Evolutionary conservation across 768 basidiomycete species (phyloP), one percentile per base, ranked within the genome.

Genomic region (Leccinum uliginosum): DNA sequence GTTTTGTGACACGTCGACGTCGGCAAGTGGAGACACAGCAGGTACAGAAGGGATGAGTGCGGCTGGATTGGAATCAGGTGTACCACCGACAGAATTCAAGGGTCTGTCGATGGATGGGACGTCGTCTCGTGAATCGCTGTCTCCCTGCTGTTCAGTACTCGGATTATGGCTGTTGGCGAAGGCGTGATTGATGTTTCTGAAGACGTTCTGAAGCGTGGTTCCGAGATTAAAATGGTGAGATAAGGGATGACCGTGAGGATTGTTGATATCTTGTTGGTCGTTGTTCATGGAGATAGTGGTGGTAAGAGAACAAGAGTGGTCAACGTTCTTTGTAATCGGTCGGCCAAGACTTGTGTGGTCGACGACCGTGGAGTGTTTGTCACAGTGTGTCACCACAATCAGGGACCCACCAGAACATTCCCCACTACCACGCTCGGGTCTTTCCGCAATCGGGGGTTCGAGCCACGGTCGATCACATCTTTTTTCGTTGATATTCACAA

Each of bases 401-500:
- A 52, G 48, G 66, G 54, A 71, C 53, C n/a, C 62, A 69, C 69
- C 65, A 71, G 69, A 71, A 71, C 62, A 64, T 73, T 71, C 67
- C 24, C 61, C 62, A 29, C 38, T 8, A 10, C n/a, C n/a, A n/a
- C 46, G 10, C 27, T 48, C 47, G 47, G 26, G 29, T 4, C 21
- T 14, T 27, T 14, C 23, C 27, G 14, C 9, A n/a, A 19, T 51
- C 57, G 49, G 50, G 24, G 4, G 61, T 68, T 66, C 64, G 54
- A 63, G 24, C 54, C 61, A 54, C 55, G 1, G n/a, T 15, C 29
- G 27, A 15, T 14, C n/a, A 24, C 57, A 38, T 23, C 15, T 50
- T 58, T 52, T 32, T 14, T 32, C 10, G 12, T 12, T 32, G 12
- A 32, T 32, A 12, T 32, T n/a, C n/a, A n/a, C n/a, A n/a, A n/a